phyloP scores from a whole-genome alignment of 371 early-diverging fungal genomes.

The Actinomucor elegans region DNA sequence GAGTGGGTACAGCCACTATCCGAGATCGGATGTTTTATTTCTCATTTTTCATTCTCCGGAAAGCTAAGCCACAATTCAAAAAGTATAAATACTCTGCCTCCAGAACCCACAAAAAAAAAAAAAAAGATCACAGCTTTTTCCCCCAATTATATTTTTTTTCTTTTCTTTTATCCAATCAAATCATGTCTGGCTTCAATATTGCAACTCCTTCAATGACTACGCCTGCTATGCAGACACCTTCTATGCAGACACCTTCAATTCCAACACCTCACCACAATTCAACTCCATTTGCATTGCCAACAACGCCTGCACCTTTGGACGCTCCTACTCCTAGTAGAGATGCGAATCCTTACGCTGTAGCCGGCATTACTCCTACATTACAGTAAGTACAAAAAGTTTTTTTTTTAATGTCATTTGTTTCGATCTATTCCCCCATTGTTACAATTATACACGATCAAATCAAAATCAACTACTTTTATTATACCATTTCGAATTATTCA shows the following conservation, averaged over 20 bases:
- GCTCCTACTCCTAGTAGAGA: conserved; percentile 56
- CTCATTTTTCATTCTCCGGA: conserved; percentile 2
- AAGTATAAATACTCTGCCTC: conserved; percentile 7
- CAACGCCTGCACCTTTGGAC: conserved; percentile 53
- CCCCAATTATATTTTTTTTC: neutral
- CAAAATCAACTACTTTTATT: too few relatives aligned
- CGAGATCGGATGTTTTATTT: conserved; percentile 7
- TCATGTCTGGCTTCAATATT: conserved; percentile 53
- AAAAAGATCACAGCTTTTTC: neutral
- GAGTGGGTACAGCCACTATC: neutral
- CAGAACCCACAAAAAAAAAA: neutral
- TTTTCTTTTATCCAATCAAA: neutral
- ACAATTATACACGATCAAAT: too few relatives aligned
- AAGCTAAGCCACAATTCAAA: conserved; percentile 7
- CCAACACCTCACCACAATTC: conserved; percentile 47
- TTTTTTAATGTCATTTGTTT: conserved; percentile 4
- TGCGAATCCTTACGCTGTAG: conserved; percentile 56
- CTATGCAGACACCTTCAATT: conserved; percentile 52
- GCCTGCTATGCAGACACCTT: conserved; percentile 47
- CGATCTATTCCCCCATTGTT: neutral
- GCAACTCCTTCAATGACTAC: conserved; percentile 49
- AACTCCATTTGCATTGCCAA: conserved; percentile 46
- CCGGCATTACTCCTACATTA: conserved; percentile 81
- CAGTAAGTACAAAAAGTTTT: conserved; percentile 70
- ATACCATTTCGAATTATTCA: conserved; percentile 1